A percentile compares a stretch with the other conserved stretches of the same genome.
phyloP scores from a whole-genome alignment of 176 grass and related monocot species.

The Triticum turgidum region DNA sequence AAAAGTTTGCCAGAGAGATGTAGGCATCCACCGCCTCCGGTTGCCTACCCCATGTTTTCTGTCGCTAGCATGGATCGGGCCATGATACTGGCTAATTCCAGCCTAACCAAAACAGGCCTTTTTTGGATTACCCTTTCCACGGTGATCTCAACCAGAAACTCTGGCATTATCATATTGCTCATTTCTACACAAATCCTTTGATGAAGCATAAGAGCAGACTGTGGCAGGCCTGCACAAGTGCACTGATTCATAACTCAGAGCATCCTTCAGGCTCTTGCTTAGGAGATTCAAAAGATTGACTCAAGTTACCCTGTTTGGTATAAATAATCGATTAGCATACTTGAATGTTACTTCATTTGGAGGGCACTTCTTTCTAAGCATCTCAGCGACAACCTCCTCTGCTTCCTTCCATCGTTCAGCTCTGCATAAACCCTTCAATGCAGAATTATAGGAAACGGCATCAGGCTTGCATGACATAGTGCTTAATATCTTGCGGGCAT shows the following conservation, averaged over 20 bases:
- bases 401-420: conserved; percentile 45
- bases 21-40: not conserved
- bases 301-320: conserved; percentile 33
- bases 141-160: not conserved
- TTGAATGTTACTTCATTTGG: conserved; percentile 68
- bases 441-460: conserved; percentile 46
- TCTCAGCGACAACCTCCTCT: conserved; percentile 38
- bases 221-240: not conserved
- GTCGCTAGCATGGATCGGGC: not conserved
- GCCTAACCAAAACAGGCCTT: not conserved
- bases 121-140: not conserved
- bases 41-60: not conserved
- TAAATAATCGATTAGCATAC: conserved; percentile 45
- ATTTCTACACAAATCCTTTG: not conserved
- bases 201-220: not conserved
- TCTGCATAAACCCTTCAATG: conserved; percentile 53
- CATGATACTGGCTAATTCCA: not conserved
- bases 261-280: not conserved
- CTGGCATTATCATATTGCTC: not conserved
- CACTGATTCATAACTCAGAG: conserved; percentile 12
- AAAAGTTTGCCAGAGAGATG: not conserved
- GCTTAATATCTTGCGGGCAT: conserved; percentile 39
- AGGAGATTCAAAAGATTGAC: not conserved
- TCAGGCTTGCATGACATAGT: conserved; percentile 48
- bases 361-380: conserved; percentile 46